phyloP scores from a whole-genome alignment of 73 alveolate species.

The Halteria grandinella region DNA sequence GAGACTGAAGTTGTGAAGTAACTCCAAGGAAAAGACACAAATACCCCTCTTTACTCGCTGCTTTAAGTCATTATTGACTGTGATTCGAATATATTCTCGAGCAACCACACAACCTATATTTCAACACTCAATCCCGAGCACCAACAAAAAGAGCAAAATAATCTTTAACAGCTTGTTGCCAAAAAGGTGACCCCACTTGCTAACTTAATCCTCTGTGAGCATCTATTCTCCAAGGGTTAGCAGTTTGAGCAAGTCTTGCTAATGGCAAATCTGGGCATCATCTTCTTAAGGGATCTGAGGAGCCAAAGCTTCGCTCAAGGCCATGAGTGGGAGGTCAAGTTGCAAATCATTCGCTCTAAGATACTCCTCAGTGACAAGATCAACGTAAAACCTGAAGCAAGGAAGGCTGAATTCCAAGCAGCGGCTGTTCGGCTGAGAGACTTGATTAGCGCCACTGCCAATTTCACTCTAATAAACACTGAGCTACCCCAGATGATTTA shows the following conservation, averaged over 20 bases:
- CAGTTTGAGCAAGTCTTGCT: too few relatives aligned
- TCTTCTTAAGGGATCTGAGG: slow-evolving; percentile 2
- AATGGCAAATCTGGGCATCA: neutral
- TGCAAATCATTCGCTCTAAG: neutral
- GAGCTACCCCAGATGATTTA: neutral
- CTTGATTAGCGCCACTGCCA: neutral
- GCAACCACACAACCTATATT: neutral
- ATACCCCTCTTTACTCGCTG: neutral
- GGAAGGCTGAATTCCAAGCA: neutral
- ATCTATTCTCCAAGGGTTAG: too few relatives aligned
- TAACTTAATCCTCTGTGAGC: neutral
- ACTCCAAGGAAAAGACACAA: neutral
- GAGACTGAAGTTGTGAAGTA: neutral
- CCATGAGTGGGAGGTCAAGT: neutral
- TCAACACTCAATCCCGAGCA: neutral
- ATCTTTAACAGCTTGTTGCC: neutral
- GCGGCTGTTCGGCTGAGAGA: neutral
- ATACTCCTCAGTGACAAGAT: neutral
- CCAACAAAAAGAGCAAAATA: neutral
- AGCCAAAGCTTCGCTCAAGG: neutral
- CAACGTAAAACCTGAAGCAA: neutral
- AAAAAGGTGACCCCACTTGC: neutral
- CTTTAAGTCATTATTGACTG: neutral
- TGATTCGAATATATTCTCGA: neutral
- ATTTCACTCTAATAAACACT: neutral